Evolutionary conservation across 192 early-diverging fungal species (phyloP), one percentile per base, ranked within the genome.

Genomic region (Coemansia sp.): DNA sequence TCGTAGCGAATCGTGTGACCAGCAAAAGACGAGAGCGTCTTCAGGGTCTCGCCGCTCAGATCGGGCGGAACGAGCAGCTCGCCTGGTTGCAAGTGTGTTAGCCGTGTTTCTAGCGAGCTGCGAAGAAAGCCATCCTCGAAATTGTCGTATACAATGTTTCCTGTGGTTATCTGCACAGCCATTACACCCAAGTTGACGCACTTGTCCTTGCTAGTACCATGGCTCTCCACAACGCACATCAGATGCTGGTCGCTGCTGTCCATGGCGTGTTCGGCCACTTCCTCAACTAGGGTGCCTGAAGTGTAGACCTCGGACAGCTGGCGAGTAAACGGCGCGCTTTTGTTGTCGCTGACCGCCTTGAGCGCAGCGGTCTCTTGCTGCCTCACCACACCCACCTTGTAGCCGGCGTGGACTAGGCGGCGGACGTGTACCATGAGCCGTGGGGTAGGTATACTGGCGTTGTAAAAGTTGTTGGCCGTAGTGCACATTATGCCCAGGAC

Each of bases 201-300:
- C 7, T 35, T 48, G 65, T 77, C 70, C 33, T 45, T 63, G 13
- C n/a, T 20, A 10, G 34, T 47, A 20, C 68, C 59, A 33, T 25
- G 38, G 37, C 42, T 28, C 70, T 91, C 92, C 61, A 92, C 92
- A 62, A 95, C 87, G 18, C 88, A 75, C 90, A 98, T 90, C 70
- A 95, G 94, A 65, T 92, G 98, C 13, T 92, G 96, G 43, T 73
- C 65, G 26, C 23, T 43, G 25, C 63, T 39, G 8, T 11, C 33
- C 13, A 86, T 85, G 76, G 91, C 86, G 43, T 95, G 90, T 16
- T 83, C 85, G 0, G 89, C 91, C 21, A 89, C 86, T 13, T 90
- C 84, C 60, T 99, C 97, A 3, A 95, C 89, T 37, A 99, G 69
- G 1, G 97, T 97, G 16, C 94, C 95, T 0, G 88, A 84, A 0